Percentiles rank a stretch among this genome's conserved stretches.
Evolutionary conservation across 139 green algal species (phyloP).

Genomic region (Pleodorina starrii): DNA sequence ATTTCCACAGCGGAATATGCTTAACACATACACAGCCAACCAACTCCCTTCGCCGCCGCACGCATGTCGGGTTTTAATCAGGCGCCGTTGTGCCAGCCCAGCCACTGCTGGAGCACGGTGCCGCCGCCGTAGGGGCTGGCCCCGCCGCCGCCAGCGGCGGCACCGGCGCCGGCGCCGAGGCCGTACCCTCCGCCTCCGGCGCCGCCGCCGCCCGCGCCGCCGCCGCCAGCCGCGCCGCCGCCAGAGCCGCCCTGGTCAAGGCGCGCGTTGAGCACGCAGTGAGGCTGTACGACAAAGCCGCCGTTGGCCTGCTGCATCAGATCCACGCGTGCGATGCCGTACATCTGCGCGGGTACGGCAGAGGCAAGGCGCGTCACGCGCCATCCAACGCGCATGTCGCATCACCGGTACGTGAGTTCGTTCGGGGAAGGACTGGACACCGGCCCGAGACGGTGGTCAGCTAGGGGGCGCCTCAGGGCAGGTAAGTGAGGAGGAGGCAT

Average conservation of each 20-base stretch:
- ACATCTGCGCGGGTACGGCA: constrained; percentile 8
- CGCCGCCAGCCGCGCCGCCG: neutral
- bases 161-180: neutral
- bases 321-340: constrained; percentile 34
- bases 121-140: neutral
- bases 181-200: neutral
- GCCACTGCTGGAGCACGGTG: neutral
- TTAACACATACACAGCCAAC: too few relatives aligned
- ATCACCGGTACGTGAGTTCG: too few relatives aligned
- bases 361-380: too few relatives aligned
- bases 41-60: too few relatives aligned
- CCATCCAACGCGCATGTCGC: too few relatives aligned
- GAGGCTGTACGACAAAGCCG: constrained; percentile 26
- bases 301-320: constrained; percentile 38
- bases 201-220: neutral
- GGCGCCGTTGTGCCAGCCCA: neutral
- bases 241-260: neutral
- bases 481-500: too few relatives aligned
- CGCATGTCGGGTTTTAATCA: too few relatives aligned
- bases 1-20: too few relatives aligned
- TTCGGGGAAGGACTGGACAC: too few relatives aligned
- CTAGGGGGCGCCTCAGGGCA: too few relatives aligned
- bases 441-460: too few relatives aligned
- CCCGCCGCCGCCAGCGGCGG: neutral
- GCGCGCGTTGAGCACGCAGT: neutral